These are phyloP conservation scores for Saccharomycopsis hybrid DNA, from an alignment of 1,139 yeast genomes.

Conservation along the genomic window DNA sequence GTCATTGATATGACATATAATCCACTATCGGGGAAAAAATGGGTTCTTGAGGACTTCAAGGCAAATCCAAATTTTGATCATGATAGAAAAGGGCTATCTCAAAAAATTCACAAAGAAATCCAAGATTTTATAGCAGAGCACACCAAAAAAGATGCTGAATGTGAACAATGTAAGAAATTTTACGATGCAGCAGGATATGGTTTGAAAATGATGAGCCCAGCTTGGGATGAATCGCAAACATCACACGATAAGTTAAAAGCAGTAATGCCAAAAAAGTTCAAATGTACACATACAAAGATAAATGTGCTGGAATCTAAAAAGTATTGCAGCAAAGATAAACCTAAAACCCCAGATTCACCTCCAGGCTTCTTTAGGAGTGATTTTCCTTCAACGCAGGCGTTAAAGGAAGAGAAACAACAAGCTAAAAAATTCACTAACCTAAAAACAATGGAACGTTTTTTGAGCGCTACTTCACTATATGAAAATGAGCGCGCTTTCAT, in stretches of 20 bases:
- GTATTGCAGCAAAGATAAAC: background rate
- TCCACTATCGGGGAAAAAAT: constrained; percentile 29
- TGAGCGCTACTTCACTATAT: constrained; percentile 26
- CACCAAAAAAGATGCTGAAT: constrained; percentile 16
- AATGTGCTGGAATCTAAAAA: too few relatives aligned
- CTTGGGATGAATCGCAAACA: constrained; percentile 23
- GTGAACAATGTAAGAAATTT: constrained; percentile 22
- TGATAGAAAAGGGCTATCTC: constrained; percentile 19
- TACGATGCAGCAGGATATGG: constrained; percentile 25
- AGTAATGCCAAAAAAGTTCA: constrained; percentile 2
- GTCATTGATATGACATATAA: constrained; percentile 27
- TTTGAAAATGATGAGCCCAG: constrained; percentile 22
- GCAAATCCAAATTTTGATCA: constrained; percentile 32
- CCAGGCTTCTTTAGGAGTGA: constrained; percentile 61
- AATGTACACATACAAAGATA: constrained; percentile 16
- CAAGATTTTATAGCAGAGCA: background rate
- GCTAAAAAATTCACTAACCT: constrained; percentile 29
- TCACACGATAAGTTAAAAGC: background rate
- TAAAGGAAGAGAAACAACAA: constrained; percentile 29
- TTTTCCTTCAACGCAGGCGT: constrained; percentile 57
- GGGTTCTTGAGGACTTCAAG: constrained; percentile 44
- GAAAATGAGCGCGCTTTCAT: constrained; percentile 27
- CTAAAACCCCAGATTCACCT: constrained; percentile 35
- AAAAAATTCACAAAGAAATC: background rate
- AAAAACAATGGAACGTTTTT: constrained; percentile 35